These are phyloP conservation scores for Nannizziopsis barbatae DNA, from an alignment of 2,329 filamentous ascomycete species.

Conservation along the genomic window DNA sequence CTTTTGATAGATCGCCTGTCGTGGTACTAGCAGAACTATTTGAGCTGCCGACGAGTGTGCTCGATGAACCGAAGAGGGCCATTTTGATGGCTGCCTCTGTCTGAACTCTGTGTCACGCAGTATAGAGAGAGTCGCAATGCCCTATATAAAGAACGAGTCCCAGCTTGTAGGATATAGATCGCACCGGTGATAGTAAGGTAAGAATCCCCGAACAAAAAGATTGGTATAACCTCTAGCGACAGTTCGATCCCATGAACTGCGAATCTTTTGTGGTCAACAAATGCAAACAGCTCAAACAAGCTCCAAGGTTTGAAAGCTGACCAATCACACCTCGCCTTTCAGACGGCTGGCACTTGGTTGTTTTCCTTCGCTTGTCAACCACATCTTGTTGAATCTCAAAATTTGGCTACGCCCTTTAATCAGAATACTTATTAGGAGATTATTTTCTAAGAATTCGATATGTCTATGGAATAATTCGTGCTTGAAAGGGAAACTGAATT, in stretches of 20 bases:
- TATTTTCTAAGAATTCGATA: too few relatives aligned
- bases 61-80: slow-evolving; percentile 13
- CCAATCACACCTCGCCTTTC: not conserved
- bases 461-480: too few relatives aligned
- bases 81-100: slow-evolving; percentile 5
- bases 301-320: not conserved
- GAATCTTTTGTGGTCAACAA: not conserved
- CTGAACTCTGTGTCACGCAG: not conserved
- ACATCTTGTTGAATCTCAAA: too few relatives aligned
- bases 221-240: not conserved
- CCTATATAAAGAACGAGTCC: too few relatives aligned
- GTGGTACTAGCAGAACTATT: slow-evolving; percentile 48
- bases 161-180: too few relatives aligned
- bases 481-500: too few relatives aligned
- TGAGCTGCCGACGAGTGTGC: slow-evolving; percentile 34
- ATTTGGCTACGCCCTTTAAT: too few relatives aligned
- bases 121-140: too few relatives aligned
- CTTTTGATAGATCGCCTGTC: slow-evolving; percentile 80
- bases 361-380: not conserved
- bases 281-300: slow-evolving; percentile 14
- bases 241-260: not conserved
- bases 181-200: not conserved
- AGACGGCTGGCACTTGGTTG: not conserved
- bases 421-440: too few relatives aligned
- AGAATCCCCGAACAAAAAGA: not conserved